Evolutionary conservation across 106 monocot genomes (phyloP).

Genomic region (Phalaenopsis aphrodite): DNA sequence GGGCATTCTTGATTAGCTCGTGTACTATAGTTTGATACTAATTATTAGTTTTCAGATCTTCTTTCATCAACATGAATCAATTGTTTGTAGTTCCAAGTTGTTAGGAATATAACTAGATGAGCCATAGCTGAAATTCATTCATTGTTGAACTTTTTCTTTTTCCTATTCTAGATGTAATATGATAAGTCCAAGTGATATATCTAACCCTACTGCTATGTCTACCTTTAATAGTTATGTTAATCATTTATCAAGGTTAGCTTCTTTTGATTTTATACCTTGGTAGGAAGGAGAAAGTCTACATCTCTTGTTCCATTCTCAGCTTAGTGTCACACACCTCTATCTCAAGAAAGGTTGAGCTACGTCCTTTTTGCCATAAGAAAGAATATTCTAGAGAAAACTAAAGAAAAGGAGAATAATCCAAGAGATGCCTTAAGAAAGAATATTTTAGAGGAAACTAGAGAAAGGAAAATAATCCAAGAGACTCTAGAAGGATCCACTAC

Average conservation of each 20-base stretch:
- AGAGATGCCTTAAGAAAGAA: no score
- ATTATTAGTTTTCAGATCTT: not conserved
- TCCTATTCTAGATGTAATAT: not conserved
- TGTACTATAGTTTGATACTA: not conserved
- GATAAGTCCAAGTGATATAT: not conserved
- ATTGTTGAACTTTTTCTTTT: not conserved
- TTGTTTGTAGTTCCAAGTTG: not conserved
- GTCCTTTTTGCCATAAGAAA: no score
- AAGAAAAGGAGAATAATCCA: no score
- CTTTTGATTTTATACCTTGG: not conserved
- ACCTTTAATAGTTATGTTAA: not conserved
- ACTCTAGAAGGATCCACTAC: no score
- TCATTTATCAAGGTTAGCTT: not conserved
- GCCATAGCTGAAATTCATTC: not conserved
- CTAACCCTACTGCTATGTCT: not conserved
- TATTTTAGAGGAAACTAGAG: no score
- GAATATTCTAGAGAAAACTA: no score
- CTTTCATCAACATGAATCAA: not conserved
- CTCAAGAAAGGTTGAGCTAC: no score
- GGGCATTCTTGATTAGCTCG: conserved; percentile 2
- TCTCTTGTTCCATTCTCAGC: not conserved
- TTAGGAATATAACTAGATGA: not conserved
- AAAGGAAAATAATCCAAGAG: no score
- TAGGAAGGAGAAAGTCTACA: not conserved
- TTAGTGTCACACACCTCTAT: not conserved